phyloP scores from a whole-genome alignment of 495 filamentous ascomycete species.

The Podospora sp. region DNA sequence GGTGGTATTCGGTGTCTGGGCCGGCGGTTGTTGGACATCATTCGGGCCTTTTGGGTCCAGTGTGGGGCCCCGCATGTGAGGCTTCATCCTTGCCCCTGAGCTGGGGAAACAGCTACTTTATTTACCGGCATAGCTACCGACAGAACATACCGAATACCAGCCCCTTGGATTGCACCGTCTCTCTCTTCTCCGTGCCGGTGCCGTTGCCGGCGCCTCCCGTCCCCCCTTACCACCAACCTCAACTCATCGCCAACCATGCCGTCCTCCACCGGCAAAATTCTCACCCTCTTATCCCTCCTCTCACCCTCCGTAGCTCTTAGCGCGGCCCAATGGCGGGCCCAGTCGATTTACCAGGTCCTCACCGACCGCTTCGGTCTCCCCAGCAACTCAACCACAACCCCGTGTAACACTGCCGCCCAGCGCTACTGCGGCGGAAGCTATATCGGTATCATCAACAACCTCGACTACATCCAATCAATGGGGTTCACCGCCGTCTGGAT shows the following conservation, averaged over 20 bases:
- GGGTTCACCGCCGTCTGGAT: conserved; percentile 87
- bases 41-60: conserved; percentile 30
- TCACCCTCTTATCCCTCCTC: conserved; percentile 11
- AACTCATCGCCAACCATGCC: background rate
- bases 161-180: background rate
- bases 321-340: conserved; percentile 50
- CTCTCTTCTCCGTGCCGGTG: background rate
- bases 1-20: background rate
- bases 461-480: conserved; percentile 75
- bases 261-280: conserved; percentile 8
- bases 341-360: conserved; percentile 73
- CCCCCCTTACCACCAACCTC: background rate
- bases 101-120: background rate
- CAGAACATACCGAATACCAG: background rate
- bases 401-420: conserved; percentile 48
- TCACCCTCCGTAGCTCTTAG: conserved; percentile 17
- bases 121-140: background rate
- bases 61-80: conserved; percentile 11
- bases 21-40: conserved; percentile 14
- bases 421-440: conserved; percentile 79
- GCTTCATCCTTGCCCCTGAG: conserved; percentile 21
- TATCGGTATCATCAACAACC: conserved; percentile 68
- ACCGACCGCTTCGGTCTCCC: conserved; percentile 75
- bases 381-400: conserved; percentile 63
- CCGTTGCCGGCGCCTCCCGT: background rate